Conservation (phyloP, 257 asterid species). For the Capsicum baccatum region DNA sequence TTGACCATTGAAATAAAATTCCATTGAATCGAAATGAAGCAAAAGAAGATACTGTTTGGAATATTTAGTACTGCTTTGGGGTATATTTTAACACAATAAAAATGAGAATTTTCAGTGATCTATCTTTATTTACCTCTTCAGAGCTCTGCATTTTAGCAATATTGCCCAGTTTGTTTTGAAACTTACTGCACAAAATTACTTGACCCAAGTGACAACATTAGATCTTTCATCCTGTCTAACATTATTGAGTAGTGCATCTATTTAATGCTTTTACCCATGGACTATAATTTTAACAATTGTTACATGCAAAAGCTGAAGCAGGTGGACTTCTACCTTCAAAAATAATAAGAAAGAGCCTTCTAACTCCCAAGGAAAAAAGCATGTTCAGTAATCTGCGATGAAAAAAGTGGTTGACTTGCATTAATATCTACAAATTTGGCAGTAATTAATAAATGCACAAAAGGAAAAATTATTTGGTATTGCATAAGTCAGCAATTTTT, state of each 20-base stretch:
- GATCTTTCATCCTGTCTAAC: neutral
- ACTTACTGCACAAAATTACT: neutral
- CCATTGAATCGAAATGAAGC: neutral
- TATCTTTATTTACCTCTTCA: neutral
- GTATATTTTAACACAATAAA: neutral
- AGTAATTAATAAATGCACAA: neutral
- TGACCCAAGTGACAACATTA: neutral
- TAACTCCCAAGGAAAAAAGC: constrained; percentile 17
- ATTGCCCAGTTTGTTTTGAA: neutral
- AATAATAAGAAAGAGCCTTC: neutral
- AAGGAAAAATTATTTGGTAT: neutral
- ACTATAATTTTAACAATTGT: neutral
- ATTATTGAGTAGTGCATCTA: neutral
- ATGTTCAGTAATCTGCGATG: neutral
- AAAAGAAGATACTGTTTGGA: neutral
- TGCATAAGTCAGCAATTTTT: neutral
- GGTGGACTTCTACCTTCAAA: constrained; percentile 1
- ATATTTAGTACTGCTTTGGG: constrained; percentile 17
- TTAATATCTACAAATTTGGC: constrained; percentile 6
- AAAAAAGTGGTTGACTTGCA: neutral
- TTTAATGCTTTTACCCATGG: constrained; percentile 3
- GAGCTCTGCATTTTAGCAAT: constrained; percentile 10
- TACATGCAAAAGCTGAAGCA: neutral
- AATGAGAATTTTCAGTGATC: constrained; percentile 1
- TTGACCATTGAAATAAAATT: neutral